Percentiles rank a stretch among this genome's conserved stretches.
Conservation (phyloP, 1,284 basidiomycete genomes). For the Ceraceosorus guamensis region DNA sequence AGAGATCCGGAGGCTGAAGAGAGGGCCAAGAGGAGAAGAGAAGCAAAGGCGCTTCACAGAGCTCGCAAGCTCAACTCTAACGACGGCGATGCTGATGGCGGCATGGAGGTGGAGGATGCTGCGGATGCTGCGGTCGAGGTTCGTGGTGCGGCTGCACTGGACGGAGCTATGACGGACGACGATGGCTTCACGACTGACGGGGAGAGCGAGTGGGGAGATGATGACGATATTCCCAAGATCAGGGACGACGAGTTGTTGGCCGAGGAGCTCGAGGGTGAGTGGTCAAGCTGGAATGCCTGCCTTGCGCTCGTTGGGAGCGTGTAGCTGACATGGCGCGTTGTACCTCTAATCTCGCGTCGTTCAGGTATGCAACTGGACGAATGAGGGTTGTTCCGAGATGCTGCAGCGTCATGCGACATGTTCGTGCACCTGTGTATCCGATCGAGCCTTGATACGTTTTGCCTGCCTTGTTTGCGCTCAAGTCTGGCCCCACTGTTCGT, state of each 20-base stretch:
- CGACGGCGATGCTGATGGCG: constrained; percentile 55
- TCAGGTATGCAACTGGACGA: too few species aligned
- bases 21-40: constrained; percentile 48
- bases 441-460: too few species aligned
- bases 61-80: neutral
- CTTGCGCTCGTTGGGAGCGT: too few species aligned
- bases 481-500: too few species aligned
- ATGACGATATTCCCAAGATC: constrained; percentile 54
- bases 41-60: constrained; percentile 21
- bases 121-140: too few species aligned
- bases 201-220: constrained; percentile 67
- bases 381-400: too few species aligned
- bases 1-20: constrained; percentile 54
- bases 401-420: too few species aligned
- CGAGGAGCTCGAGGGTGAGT: constrained; percentile 62
- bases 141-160: constrained; percentile 13
- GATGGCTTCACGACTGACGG: constrained; percentile 44
- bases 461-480: too few species aligned
- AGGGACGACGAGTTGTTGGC: constrained; percentile 82
- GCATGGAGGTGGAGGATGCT: constrained; percentile 42
- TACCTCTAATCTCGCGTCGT: too few species aligned
- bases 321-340: too few species aligned
- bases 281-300: too few species aligned
- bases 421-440: too few species aligned
- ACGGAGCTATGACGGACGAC: constrained; percentile 35